Evolutionary conservation across 164 flowering plant species (phyloP).

Genomic region (Kingdonia uniflora): DNA sequence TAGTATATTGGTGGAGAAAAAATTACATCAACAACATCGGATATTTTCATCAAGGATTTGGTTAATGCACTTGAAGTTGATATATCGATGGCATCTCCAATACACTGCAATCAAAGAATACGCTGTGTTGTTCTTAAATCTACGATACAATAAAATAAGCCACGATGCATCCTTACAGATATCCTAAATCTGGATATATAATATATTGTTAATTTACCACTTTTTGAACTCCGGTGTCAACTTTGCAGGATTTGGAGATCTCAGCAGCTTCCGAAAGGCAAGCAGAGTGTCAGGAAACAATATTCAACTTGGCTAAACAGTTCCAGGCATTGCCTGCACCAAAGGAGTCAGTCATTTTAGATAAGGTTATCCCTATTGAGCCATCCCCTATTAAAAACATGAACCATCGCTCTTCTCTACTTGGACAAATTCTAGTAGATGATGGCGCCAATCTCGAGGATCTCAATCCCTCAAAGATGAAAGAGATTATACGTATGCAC

Average conservation of each 20-base stretch:
- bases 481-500: slow-evolving; percentile 27
- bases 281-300: slow-evolving; percentile 56
- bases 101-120: too few species aligned
- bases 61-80: too few species aligned
- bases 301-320: slow-evolving; percentile 47
- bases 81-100: too few species aligned
- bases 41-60: too few species aligned
- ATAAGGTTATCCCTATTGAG: slow-evolving; percentile 21
- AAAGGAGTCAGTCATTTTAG: slow-evolving; percentile 23
- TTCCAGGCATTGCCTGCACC: slow-evolving; percentile 47
- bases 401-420: slow-evolving; percentile 45
- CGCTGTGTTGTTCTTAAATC: too few species aligned
- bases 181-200: neutral
- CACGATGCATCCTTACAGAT: too few species aligned
- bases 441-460: slow-evolving; percentile 24
- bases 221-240: neutral
- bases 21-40: too few species aligned
- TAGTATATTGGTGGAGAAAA: too few species aligned
- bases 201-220: neutral
- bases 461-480: slow-evolving; percentile 26
- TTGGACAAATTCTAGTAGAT: slow-evolving; percentile 58
- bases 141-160: too few species aligned
- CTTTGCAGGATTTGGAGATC: slow-evolving; percentile 69
- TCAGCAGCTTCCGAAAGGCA: slow-evolving; percentile 58
- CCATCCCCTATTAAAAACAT: slow-evolving; percentile 14